Conservation (phyloP, 768 basidiomycete genomes). For the Flagelloscypha sp. region DNA sequence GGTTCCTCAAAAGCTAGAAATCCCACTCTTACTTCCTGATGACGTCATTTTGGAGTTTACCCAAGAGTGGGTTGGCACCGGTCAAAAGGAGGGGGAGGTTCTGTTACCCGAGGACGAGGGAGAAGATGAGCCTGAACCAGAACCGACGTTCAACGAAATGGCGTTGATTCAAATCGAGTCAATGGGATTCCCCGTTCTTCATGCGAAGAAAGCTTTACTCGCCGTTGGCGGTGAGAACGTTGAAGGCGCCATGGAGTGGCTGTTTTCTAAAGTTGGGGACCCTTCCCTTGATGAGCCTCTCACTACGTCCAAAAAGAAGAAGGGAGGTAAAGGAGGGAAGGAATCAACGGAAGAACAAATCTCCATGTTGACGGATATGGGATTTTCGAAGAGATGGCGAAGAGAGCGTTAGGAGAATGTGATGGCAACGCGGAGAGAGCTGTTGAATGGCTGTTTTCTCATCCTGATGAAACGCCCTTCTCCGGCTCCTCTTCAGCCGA, state of each 20-base stretch:
- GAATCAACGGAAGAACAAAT: conserved; percentile 71
- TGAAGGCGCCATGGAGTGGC: conserved; percentile 90
- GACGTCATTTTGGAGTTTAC: conserved; percentile 54
- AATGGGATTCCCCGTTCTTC: conserved; percentile 85
- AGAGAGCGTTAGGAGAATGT: conserved; percentile 80
- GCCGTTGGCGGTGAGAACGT: conserved; percentile 74
- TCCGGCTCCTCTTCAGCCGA: conserved; percentile 22
- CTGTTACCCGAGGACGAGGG: conserved; percentile 51
- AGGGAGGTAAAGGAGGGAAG: too few species aligned
- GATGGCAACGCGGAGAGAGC: conserved; percentile 74
- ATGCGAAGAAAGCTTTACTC: conserved; percentile 85
- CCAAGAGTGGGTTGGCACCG: conserved; percentile 52
- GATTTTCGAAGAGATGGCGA: conserved; percentile 79
- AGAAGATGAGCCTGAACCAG: conserved; percentile 22
- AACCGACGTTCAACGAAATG: conserved; percentile 64
- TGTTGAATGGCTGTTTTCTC: conserved; percentile 93
- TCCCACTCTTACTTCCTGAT: conserved; percentile 68
- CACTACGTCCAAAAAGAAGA: too few species aligned
- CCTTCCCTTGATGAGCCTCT: too few species aligned
- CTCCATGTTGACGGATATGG: conserved; percentile 78
- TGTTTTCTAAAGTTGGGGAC: conserved; percentile 94
- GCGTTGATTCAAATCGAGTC: conserved; percentile 71
- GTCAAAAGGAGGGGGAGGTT: conserved; percentile 60
- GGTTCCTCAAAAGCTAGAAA: conserved; percentile 97
- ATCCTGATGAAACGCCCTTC: conserved; percentile 82